Conservation (phyloP, 495 filamentous ascomycete genomes). For the Cairneyella variabilis region DNA sequence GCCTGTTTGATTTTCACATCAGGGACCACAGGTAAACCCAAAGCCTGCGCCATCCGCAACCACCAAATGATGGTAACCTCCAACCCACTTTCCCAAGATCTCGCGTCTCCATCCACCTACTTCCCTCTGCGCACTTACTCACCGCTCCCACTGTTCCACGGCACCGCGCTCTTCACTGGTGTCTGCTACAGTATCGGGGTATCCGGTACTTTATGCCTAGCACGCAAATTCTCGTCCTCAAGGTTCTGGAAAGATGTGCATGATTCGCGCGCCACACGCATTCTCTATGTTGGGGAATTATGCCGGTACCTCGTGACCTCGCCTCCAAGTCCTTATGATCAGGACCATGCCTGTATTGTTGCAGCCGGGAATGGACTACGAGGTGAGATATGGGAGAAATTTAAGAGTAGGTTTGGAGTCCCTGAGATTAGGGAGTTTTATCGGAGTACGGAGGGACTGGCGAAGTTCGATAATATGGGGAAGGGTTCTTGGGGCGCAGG, state of each 20-base stretch:
- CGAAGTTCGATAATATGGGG: constrained; percentile 26
- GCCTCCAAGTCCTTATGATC: constrained; percentile 17
- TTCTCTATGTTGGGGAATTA: constrained; percentile 38
- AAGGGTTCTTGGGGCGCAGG: constrained; percentile 16
- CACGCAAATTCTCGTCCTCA: constrained; percentile 28
- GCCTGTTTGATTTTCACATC: constrained; percentile 23
- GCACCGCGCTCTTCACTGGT: constrained; percentile 23
- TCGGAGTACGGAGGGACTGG: constrained; percentile 23
- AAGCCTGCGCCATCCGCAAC: constrained; percentile 26
- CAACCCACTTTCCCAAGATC: constrained; percentile 35
- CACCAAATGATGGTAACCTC: constrained; percentile 27
- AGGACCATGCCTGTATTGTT: constrained; percentile 22
- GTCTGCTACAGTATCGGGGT: constrained; percentile 40
- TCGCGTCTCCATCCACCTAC: constrained; percentile 37
- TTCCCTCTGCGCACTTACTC: constrained; percentile 32
- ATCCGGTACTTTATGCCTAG: constrained; percentile 41
- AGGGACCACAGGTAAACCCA: constrained; percentile 28
- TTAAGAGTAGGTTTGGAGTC: constrained; percentile 20
- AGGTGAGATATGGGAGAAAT: constrained; percentile 27
- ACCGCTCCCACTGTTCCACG: constrained; percentile 27
- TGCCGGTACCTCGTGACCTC: constrained; percentile 28
- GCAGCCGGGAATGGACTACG: constrained; percentile 24
- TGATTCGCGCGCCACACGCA: constrained; percentile 27
- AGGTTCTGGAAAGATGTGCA: constrained; percentile 35
- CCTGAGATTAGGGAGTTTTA: constrained; percentile 27